These are phyloP conservation scores for Solanum appendiculatum DNA, from an alignment of 257 asterid genomes.

Conservation along the genomic window DNA sequence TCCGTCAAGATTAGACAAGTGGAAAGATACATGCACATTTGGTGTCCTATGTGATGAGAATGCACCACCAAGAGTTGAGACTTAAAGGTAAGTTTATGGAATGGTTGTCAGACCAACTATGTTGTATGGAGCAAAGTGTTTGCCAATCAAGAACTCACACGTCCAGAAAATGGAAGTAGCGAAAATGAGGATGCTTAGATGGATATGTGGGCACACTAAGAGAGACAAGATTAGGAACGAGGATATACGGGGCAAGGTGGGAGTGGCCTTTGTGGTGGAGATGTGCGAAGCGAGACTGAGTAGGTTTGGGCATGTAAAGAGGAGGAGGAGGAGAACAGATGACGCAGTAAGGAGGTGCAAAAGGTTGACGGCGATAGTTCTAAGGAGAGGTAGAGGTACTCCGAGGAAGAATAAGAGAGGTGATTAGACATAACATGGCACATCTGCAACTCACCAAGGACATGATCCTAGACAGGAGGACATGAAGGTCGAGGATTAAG, in stretches of 20 bases:
- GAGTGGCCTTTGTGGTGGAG: neutral
- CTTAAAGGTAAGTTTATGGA: neutral
- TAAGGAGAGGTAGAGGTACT: neutral
- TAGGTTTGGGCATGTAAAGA: neutral
- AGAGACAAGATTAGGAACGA: neutral
- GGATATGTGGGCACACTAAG: neutral
- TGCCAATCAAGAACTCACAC: neutral
- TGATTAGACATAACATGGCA: neutral
- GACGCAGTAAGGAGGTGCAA: neutral
- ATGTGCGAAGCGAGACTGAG: neutral
- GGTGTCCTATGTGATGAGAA: neutral
- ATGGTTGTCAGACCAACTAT: neutral
- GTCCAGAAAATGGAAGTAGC: neutral
- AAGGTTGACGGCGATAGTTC: neutral
- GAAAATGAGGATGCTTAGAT: neutral
- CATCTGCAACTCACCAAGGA: neutral
- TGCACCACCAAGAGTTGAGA: neutral
- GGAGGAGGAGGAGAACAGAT: neutral
- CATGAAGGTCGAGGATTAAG: neutral
- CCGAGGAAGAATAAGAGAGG: neutral
- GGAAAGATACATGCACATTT: neutral
- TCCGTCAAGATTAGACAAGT: neutral
- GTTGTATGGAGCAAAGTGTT: neutral
- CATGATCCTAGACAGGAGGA: neutral
- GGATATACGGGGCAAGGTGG: neutral